phyloP scores from a whole-genome alignment of 495 filamentous ascomycete genomes.

The Podospora fimiseda region DNA sequence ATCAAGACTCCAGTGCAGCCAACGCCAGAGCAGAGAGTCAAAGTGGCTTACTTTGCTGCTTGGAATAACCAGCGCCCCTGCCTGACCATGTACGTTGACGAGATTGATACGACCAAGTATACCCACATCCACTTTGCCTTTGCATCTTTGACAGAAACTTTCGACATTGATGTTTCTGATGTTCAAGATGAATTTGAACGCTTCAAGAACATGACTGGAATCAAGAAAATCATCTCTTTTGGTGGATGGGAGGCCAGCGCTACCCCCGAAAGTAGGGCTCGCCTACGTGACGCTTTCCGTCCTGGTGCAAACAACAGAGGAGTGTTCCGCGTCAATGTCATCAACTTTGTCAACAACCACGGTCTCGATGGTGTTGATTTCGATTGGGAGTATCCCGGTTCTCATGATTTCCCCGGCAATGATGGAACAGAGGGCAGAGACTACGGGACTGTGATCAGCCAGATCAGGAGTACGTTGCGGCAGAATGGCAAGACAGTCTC shows the following conservation, averaged over 20 bases:
- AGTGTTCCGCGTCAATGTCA: slow-evolving; percentile 22
- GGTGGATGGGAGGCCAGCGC: slow-evolving; percentile 34
- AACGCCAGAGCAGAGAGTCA: slow-evolving; percentile 3
- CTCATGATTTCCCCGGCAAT: slow-evolving; percentile 24
- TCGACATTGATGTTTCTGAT: slow-evolving; percentile 5
- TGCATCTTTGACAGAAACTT: slow-evolving; percentile 14
- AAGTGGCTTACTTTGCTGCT: slow-evolving; percentile 28
- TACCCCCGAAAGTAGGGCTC: slow-evolving; percentile 6
- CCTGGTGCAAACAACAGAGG: slow-evolving; percentile 19
- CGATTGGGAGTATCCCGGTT: slow-evolving; percentile 41
- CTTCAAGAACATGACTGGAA: slow-evolving; percentile 14
- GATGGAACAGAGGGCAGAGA: slow-evolving; percentile 13
- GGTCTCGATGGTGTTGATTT: slow-evolving; percentile 32
- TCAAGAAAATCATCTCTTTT: slow-evolving; percentile 31
- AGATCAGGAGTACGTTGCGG: slow-evolving; percentile 12
- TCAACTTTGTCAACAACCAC: slow-evolving; percentile 22
- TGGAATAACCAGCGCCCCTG: slow-evolving; percentile 22
- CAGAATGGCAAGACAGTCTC: slow-evolving; percentile 16
- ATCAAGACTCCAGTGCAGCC: slow-evolving; percentile 8
- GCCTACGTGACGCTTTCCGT: slow-evolving; percentile 20
- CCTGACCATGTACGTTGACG: slow-evolving; percentile 14
- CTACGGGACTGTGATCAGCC: slow-evolving; percentile 19
- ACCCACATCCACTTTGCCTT: slow-evolving; percentile 30
- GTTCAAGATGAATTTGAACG: slow-evolving; percentile 14
- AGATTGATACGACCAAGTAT: slow-evolving; percentile 22